Evolutionary conservation across 352 stramenopile genomes (phyloP), one percentile per base, ranked within the genome.

Genomic region (Phytophthora hibernalis): DNA sequence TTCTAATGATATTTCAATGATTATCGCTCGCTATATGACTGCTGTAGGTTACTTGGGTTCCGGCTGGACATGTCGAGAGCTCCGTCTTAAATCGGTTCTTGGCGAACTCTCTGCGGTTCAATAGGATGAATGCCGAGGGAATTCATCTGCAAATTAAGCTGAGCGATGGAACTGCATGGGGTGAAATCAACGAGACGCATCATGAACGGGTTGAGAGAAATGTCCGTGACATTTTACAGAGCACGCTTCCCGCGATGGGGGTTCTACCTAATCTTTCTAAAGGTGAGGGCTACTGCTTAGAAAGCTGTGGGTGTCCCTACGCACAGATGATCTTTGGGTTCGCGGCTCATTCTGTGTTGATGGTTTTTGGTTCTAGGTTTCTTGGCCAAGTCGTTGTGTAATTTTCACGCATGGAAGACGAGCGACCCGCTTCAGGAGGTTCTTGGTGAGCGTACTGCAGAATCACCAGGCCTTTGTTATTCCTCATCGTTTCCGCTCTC

Each of bases 351-450:
- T 76, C 22, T 24, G 12, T 44, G 6, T 47, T 15, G 21, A 12
- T 33, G 21, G 9, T 22, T 50, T 55, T 30, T 11, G 24, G 47
- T 50, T 55, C 10, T 22, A 87, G 79, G 74, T 3, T 85, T 79
- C 28, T 55, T 87, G 61, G 66, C 74, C 37, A 76, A 68, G 37
- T 79, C 74, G n/a, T 38, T 83, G 16, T 87, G 79, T 26, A 31
- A 67, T 37, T 74, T 64, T 31, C 38, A 24, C 7, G 28, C 51
- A 0, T 87, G 79, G 79, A 62, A 37, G 2, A 64, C 43, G 1
- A 54, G 26, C 13, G 55, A 70, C 6, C 70, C 58, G 31, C 51
- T 76, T 30, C 18, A 61, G n/a, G 50, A 67, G 18, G 21, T 42
- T 35, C 18, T 65, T 47, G 26, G 52, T 7, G 30, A 45, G 4